phyloP scores from a whole-genome alignment of 768 basidiomycete species.

The Calocybe cyanea region DNA sequence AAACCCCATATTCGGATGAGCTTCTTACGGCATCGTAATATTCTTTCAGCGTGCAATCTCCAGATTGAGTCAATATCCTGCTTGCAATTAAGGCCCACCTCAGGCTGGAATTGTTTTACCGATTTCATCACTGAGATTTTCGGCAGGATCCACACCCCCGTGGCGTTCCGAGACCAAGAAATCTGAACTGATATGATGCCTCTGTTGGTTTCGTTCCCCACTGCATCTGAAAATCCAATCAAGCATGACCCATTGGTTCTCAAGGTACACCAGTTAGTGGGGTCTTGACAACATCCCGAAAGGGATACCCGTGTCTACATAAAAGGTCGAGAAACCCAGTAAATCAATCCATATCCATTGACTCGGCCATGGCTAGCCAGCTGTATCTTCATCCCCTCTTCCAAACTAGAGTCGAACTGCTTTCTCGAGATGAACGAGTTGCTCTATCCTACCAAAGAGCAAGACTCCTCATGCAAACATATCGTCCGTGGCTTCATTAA shows the following conservation, averaged over 20 bases:
- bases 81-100: constrained; percentile 15
- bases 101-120: constrained; percentile 16
- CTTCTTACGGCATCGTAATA: constrained; percentile 19
- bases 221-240: constrained; percentile 18
- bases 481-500: constrained; percentile 30
- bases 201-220: constrained; percentile 17
- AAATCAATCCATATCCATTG: background rate
- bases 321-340: constrained; percentile 9
- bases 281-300: constrained; percentile 17
- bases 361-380: constrained; percentile 29
- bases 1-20: constrained; percentile 6
- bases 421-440: constrained; percentile 42
- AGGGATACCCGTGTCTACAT: constrained; percentile 13
- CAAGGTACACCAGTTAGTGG: constrained; percentile 13
- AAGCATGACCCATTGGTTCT: constrained; percentile 18
- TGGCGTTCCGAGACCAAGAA: constrained; percentile 16
- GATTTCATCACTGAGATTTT: constrained; percentile 21
- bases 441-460: constrained; percentile 49
- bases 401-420: constrained; percentile 36
- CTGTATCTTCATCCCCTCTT: constrained; percentile 46
- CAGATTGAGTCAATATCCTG: constrained; percentile 14
- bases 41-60: constrained; percentile 17
- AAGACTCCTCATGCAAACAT: constrained; percentile 43
- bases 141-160: constrained; percentile 23
- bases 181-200: constrained; percentile 19